Conservation (phyloP, 1,284 basidiomycete species). For the Boletus mariae region DNA sequence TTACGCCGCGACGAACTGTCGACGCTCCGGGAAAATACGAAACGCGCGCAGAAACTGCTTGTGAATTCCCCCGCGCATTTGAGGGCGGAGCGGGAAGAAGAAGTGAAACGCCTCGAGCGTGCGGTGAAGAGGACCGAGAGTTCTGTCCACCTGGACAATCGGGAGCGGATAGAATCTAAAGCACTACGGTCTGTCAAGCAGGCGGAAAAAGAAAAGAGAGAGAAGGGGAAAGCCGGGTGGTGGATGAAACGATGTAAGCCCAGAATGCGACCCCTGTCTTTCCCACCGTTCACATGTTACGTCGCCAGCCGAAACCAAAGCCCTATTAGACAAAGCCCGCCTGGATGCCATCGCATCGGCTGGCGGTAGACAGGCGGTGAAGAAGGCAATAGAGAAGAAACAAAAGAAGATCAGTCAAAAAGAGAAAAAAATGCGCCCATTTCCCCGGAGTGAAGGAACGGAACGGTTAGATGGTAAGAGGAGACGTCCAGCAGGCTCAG, state of each 20-base stretch:
- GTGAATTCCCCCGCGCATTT: conserved; percentile 61
- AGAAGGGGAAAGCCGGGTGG: conserved; percentile 80
- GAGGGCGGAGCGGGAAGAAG: conserved; percentile 62
- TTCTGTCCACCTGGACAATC: conserved; percentile 69
- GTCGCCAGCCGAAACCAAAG: conserved; percentile 69
- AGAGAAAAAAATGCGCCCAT: conserved; percentile 84
- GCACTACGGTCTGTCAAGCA: conserved; percentile 58
- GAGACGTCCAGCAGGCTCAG: conserved; percentile 11
- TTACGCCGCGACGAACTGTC: conserved; percentile 67
- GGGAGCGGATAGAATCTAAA: conserved; percentile 66
- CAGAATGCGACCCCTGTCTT: not conserved
- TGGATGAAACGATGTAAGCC: conserved; percentile 81
- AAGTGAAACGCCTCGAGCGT: conserved; percentile 72
- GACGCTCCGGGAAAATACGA: conserved; percentile 63
- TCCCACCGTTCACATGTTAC: conserved; percentile 3
- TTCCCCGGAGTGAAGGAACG: conserved; percentile 34
- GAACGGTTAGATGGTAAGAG: conserved; percentile 5
- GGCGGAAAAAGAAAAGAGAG: conserved; percentile 72
- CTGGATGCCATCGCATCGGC: conserved; percentile 72
- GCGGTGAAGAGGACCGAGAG: conserved; percentile 80
- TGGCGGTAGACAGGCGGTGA: conserved; percentile 79
- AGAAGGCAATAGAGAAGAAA: conserved; percentile 85
- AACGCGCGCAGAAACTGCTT: conserved; percentile 68
- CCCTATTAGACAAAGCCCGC: conserved; percentile 67
- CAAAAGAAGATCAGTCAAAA: conserved; percentile 84